Evolutionary conservation across 768 basidiomycete species (phyloP).

Genomic region (Serendipita vermifera): DNA sequence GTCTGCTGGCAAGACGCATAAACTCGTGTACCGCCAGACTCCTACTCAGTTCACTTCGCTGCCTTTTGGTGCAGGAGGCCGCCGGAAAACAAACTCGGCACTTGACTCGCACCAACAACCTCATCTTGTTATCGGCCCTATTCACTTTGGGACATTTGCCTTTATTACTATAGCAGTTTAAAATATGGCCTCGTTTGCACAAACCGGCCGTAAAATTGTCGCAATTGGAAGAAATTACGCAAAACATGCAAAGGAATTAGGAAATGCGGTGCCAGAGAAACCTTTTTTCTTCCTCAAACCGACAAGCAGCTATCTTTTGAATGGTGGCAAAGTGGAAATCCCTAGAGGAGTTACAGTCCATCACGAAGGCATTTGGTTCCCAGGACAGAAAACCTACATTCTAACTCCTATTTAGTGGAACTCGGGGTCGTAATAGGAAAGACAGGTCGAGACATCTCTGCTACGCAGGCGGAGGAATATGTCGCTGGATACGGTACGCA

Average conservation of each 20-base stretch:
- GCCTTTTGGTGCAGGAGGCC: neutral
- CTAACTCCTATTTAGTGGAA: slow-evolving; percentile 48
- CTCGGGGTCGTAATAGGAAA: slow-evolving; percentile 95
- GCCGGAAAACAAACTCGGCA: neutral
- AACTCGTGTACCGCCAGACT: neutral
- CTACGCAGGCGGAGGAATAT: slow-evolving; percentile 55
- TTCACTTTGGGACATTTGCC: neutral
- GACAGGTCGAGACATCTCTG: slow-evolving; percentile 66
- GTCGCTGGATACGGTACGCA: slow-evolving; percentile 82
- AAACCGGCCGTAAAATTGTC: slow-evolving; percentile 47
- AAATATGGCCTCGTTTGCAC: slow-evolving; percentile 3
- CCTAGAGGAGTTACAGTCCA: slow-evolving; percentile 74
- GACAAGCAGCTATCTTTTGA: slow-evolving; percentile 71
- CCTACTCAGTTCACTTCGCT: neutral
- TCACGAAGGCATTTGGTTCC: slow-evolving; percentile 58
- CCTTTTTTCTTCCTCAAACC: slow-evolving; percentile 99
- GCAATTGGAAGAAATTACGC: slow-evolving; percentile 93
- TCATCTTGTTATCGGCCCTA: neutral
- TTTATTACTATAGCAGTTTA: neutral
- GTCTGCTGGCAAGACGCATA: too few relatives aligned
- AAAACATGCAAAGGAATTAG: slow-evolving; percentile 83
- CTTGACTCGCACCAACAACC: neutral
- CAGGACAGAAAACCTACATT: neutral
- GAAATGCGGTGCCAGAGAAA: slow-evolving; percentile 78
- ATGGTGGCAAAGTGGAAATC: slow-evolving; percentile 73